phyloP scores from a whole-genome alignment of 2,329 filamentous ascomycete species.

The Colletotrichum caudatum region DNA sequence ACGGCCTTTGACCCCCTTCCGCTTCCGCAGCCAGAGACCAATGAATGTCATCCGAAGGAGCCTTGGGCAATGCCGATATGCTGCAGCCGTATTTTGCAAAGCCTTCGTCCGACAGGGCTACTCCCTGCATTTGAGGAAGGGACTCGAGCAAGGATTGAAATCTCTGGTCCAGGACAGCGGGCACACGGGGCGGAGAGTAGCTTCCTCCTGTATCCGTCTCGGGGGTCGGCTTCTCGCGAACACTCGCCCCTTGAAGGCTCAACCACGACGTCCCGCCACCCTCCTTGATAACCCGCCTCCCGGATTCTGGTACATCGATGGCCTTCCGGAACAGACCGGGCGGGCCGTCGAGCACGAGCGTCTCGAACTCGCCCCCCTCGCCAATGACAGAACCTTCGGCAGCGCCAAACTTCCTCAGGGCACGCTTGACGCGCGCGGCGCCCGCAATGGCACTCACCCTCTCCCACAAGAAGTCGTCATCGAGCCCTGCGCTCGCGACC shows the following conservation, averaged over 20 bases:
- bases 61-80: slow-evolving; percentile 8
- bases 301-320: slow-evolving; percentile 71
- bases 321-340: slow-evolving; percentile 75
- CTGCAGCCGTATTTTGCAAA: background rate
- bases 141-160: slow-evolving; percentile 61
- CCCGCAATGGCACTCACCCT: slow-evolving; percentile 74
- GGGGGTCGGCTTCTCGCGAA: slow-evolving; percentile 57
- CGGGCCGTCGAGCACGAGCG: slow-evolving; percentile 86
- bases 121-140: slow-evolving; percentile 42
- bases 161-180: slow-evolving; percentile 73
- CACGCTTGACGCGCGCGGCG: slow-evolving; percentile 60
- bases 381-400: slow-evolving; percentile 81
- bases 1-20: slow-evolving; percentile 31
- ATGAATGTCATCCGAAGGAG: slow-evolving; percentile 44
- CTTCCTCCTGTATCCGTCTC: slow-evolving; percentile 31
- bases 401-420: slow-evolving; percentile 76
- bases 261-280: slow-evolving; percentile 85
- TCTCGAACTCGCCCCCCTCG: slow-evolving; percentile 97
- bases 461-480: slow-evolving; percentile 83
- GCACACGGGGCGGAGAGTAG: slow-evolving; percentile 62
- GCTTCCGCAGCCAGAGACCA: slow-evolving; percentile 55
- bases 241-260: slow-evolving; percentile 68
- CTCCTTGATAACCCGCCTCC: slow-evolving; percentile 68
- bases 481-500: slow-evolving; percentile 89
- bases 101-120: background rate